Conservation (phyloP, 2,329 filamentous ascomycete genomes). For the Emericellopsis atlantica region DNA sequence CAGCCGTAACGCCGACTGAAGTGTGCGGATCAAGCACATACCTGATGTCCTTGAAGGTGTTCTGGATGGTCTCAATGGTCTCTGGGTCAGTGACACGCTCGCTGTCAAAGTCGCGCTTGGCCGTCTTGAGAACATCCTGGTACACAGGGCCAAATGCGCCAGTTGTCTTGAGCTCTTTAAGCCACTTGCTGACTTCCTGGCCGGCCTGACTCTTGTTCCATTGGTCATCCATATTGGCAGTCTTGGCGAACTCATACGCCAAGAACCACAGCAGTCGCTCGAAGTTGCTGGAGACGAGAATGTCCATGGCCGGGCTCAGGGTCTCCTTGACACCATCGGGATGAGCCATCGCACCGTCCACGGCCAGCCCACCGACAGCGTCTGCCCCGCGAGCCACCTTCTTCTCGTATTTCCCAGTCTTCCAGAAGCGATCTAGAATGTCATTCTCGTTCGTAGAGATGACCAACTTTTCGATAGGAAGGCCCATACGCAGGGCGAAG, state of each 20-base stretch:
- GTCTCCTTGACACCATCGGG: slow-evolving; percentile 78
- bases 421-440: slow-evolving; percentile 91
- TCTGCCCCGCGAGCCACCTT: slow-evolving; percentile 46
- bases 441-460: slow-evolving; percentile 97
- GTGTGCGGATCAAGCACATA: slow-evolving; percentile 93
- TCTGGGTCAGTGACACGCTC: slow-evolving; percentile 57
- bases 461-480: slow-evolving; percentile 78
- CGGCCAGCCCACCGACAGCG: slow-evolving; percentile 50
- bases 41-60: slow-evolving; percentile 42
- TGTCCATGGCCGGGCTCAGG: slow-evolving; percentile 92
- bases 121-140: slow-evolving; percentile 55
- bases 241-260: slow-evolving; percentile 56
- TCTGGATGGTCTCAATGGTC: slow-evolving; percentile 52
- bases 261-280: slow-evolving; percentile 93
- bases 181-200: slow-evolving; percentile 67
- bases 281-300: slow-evolving; percentile 91
- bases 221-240: slow-evolving; percentile 47
- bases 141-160: slow-evolving; percentile 75
- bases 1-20: slow-evolving; percentile 72
- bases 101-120: slow-evolving; percentile 66
- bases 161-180: slow-evolving; percentile 64
- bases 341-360: slow-evolving; percentile 51
- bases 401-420: slow-evolving; percentile 82
- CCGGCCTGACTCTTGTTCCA: slow-evolving; percentile 60
- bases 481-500: slow-evolving; percentile 82